Evolutionary conservation across 768 basidiomycete species (phyloP).

Genomic region (Suillus sp.): DNA sequence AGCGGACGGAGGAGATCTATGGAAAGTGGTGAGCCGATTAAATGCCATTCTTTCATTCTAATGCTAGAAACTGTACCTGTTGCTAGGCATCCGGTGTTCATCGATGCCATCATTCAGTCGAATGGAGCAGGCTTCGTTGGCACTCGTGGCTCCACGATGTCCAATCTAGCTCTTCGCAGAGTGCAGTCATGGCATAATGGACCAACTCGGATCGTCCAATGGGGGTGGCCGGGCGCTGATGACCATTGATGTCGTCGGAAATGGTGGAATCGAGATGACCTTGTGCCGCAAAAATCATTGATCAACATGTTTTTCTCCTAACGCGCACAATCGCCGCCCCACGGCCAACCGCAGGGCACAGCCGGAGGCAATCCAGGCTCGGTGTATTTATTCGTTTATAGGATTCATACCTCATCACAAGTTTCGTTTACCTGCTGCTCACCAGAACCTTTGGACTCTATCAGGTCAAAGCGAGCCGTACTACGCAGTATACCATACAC

Average conservation of each 20-base stretch:
- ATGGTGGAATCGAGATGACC: neutral
- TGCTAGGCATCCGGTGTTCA: conserved; percentile 65
- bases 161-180: conserved; percentile 60
- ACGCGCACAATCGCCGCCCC: conserved; percentile 40
- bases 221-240: conserved; percentile 60
- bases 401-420: conserved; percentile 47
- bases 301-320: neutral
- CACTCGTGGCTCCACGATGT: conserved; percentile 73
- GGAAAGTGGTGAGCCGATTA: conserved; percentile 49
- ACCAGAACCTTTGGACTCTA: conserved; percentile 47
- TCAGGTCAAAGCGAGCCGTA: conserved; percentile 45
- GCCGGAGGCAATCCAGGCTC: conserved; percentile 62
- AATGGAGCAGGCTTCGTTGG: conserved; percentile 70
- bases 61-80: conserved; percentile 1
- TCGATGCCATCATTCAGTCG: conserved; percentile 75
- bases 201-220: conserved; percentile 51
- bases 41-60: neutral
- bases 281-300: too few relatives aligned
- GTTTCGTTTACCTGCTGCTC: conserved; percentile 41
- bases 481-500: neutral
- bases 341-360: conserved; percentile 10
- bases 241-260: conserved; percentile 43
- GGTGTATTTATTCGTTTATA: conserved; percentile 43
- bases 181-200: conserved; percentile 70
- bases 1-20: conserved; percentile 44